A percentile compares a stretch with the other conserved stretches of the same genome.
These are phyloP conservation scores for Aspergillus homomorphus DNA, from an alignment of 495 filamentous ascomycete genomes.

Conservation along the genomic window DNA sequence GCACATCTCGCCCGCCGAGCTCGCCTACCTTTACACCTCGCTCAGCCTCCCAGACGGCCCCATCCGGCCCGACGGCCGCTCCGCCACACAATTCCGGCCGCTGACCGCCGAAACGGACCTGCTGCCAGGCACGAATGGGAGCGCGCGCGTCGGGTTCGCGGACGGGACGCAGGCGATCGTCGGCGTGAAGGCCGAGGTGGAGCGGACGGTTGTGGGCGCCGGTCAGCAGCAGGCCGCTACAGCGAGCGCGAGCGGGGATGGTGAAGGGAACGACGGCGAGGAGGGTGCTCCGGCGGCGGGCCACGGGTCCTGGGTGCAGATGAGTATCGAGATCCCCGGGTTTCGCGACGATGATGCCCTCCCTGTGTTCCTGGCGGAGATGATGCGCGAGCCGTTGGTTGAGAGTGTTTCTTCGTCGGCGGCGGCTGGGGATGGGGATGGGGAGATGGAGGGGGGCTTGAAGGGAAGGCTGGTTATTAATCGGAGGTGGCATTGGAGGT, in stretches of 20 bases:
- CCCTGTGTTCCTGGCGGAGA: conserved; percentile 78
- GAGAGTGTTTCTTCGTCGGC: conserved; percentile 37
- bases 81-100: conserved; percentile 83
- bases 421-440: conserved; percentile 15
- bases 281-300: conserved; percentile 37
- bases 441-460: conserved; percentile 57
- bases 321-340: conserved; percentile 82
- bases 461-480: conserved; percentile 77
- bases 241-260: too few relatives aligned
- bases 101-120: conserved; percentile 85
- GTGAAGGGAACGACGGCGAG: conserved; percentile 24
- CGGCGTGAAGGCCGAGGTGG: conserved; percentile 90
- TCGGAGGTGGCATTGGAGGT: conserved; percentile 86
- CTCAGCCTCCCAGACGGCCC: conserved; percentile 70
- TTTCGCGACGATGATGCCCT: conserved; percentile 86
- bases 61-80: conserved; percentile 84
- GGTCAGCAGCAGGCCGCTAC: too few relatives aligned
- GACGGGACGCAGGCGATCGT: conserved; percentile 95
- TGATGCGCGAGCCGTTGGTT: conserved; percentile 85
- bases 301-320: conserved; percentile 68
- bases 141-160: conserved; percentile 87
- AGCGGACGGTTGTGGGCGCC: conserved; percentile 52
- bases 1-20: conserved; percentile 89
- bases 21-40: conserved; percentile 90
- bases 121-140: conserved; percentile 84